Percentiles rank a stretch among this genome's conserved stretches.
Evolutionary conservation across 768 basidiomycete genomes (phyloP).

Genomic region (Saitozyma podzolica): DNA sequence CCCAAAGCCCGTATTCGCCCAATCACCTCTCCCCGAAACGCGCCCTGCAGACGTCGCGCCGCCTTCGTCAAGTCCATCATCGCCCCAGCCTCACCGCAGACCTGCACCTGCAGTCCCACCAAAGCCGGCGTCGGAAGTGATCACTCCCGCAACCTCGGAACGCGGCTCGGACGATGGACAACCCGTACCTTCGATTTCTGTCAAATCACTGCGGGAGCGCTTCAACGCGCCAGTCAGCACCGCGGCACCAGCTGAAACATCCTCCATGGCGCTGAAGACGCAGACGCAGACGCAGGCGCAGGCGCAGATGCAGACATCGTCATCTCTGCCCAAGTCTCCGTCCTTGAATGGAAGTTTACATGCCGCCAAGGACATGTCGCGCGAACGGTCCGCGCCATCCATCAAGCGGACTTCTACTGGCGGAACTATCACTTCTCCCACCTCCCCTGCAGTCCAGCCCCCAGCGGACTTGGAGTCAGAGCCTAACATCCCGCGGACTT

Average conservation of each 20-base stretch:
- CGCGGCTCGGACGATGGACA: constrained; percentile 7
- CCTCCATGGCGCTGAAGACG: not conserved
- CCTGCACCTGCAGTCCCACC: constrained; percentile 16
- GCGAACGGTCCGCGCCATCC: not conserved
- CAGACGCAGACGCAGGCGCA: too few relatives aligned
- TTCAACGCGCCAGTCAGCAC: constrained; percentile 11
- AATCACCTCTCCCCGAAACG: constrained; percentile 7
- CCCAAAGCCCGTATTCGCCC: constrained; percentile 7
- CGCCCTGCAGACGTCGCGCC: not conserved
- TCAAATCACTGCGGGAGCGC: constrained; percentile 26
- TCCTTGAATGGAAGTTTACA: not conserved
- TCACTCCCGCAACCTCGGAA: constrained; percentile 10
- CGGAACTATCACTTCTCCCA: constrained; percentile 11
- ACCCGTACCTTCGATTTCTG: constrained; percentile 6
- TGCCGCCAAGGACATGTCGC: not conserved
- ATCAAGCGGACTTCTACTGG: constrained; percentile 20
- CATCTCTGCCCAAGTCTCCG: not conserved
- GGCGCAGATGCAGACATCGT: too few relatives aligned
- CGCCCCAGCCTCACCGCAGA: constrained; percentile 11
- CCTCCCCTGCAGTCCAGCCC: not conserved
- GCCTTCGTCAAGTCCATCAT: constrained; percentile 7
- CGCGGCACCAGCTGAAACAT: constrained; percentile 3
- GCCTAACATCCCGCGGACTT: not conserved
- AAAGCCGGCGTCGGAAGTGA: constrained; percentile 7
- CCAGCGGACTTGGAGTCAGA: not conserved